phyloP scores from a whole-genome alignment of 768 basidiomycete species.

The Russula olivacea region DNA sequence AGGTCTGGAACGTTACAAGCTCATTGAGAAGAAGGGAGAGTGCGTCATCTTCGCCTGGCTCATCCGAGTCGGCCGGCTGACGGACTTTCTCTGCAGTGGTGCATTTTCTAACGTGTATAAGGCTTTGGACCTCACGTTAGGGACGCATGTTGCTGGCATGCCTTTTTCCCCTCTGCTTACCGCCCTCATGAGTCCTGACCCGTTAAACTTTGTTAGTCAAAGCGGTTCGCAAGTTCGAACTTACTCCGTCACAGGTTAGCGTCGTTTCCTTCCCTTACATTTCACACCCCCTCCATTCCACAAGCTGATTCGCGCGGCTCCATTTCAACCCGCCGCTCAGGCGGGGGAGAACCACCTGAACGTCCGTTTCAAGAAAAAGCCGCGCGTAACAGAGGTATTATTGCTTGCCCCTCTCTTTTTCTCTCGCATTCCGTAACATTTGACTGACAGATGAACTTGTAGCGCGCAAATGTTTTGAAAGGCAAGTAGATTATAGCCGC shows the following conservation, averaged over 20 bases:
- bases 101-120: conserved; percentile 99
- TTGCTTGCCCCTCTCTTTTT: conserved; percentile 29
- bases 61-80: conserved; percentile 22
- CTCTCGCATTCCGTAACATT: conserved; percentile 18
- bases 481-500: conserved; percentile 38
- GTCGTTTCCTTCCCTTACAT: conserved; percentile 29
- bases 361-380: conserved; percentile 91
- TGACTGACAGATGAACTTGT: conserved; percentile 28
- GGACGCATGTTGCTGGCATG: conserved; percentile 78
- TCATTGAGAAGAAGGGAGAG: conserved; percentile 91
- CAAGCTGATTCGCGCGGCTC: conserved; percentile 27
- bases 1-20: conserved; percentile 73
- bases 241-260: conserved; percentile 88
- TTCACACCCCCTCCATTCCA: conserved; percentile 26
- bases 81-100: conserved; percentile 46
- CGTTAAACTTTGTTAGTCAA: conserved; percentile 52
- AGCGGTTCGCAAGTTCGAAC: conserved; percentile 88
- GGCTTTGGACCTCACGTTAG: conserved; percentile 68
- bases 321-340: conserved; percentile 38
- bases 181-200: conserved; percentile 23
- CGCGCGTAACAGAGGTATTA: conserved; percentile 95
- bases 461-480: conserved; percentile 98
- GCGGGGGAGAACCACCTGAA: conserved; percentile 91
- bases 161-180: conserved; percentile 24
- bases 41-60: conserved; percentile 39